phyloP scores from a whole-genome alignment of 2,329 filamentous ascomycete genomes.

The Endoconidiophora polonica region DNA sequence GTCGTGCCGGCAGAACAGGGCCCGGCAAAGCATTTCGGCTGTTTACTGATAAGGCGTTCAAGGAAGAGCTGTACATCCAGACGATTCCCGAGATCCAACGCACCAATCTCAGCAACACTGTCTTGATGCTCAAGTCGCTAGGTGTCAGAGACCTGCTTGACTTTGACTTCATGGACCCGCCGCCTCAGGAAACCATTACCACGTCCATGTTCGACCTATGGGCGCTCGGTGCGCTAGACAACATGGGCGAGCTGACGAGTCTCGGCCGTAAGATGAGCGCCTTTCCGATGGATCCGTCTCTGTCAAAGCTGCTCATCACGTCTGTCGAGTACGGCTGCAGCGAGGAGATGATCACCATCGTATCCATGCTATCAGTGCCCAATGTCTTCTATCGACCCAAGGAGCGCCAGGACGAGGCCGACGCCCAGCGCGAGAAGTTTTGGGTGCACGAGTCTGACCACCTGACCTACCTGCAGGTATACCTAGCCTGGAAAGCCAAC shows the following conservation, averaged over 20 bases:
- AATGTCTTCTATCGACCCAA: slow-evolving; percentile 95
- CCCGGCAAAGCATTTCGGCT: slow-evolving; percentile 90
- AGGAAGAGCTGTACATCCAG: slow-evolving; percentile 89
- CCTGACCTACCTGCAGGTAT: slow-evolving; percentile 87
- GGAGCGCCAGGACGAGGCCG: slow-evolving; percentile 90
- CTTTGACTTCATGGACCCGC: slow-evolving; percentile 98
- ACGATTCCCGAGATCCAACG: slow-evolving; percentile 96
- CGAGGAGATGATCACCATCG: slow-evolving; percentile 96
- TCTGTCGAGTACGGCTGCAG: slow-evolving; percentile 80
- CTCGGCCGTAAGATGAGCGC: slow-evolving; percentile 88
- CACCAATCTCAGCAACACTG: slow-evolving; percentile 89
- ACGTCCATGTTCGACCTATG: slow-evolving; percentile 96
- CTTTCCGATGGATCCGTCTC: slow-evolving; percentile 93
- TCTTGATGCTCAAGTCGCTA: slow-evolving; percentile 82
- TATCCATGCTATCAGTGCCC: slow-evolving; percentile 93
- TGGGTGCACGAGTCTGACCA: slow-evolving; percentile 97
- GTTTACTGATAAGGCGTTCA: slow-evolving; percentile 86
- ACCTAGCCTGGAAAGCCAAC: slow-evolving; percentile 87
- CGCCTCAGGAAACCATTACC: slow-evolving; percentile 91
- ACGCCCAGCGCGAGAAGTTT: slow-evolving; percentile 90
- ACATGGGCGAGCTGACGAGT: slow-evolving; percentile 76
- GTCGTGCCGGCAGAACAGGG: slow-evolving; percentile 82
- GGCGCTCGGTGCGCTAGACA: slow-evolving; percentile 86
- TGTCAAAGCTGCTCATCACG: slow-evolving; percentile 89
- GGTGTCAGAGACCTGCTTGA: slow-evolving; percentile 88